A percentile compares a stretch with the other conserved stretches of the same genome.
Conservation (phyloP, 1,284 basidiomycete species). For the Malassezia equina region DNA sequence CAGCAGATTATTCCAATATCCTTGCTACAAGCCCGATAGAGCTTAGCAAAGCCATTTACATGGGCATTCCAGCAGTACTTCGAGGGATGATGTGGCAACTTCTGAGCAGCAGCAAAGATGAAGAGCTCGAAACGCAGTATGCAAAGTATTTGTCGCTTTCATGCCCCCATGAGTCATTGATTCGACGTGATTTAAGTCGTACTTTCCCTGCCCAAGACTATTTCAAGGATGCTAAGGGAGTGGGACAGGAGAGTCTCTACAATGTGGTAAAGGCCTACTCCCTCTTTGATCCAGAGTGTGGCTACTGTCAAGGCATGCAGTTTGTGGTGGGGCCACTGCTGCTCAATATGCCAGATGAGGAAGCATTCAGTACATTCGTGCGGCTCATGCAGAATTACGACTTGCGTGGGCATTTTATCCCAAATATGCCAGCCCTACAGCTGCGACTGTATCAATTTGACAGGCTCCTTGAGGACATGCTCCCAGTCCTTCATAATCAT, state of each 20-base stretch:
- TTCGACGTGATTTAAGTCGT: conserved; percentile 73
- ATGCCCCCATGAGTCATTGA: conserved; percentile 84
- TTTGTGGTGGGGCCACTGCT: conserved; percentile 89
- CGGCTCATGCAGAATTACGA: conserved; percentile 96
- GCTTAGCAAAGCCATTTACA: conserved; percentile 78
- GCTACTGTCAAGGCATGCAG: conserved; percentile 80
- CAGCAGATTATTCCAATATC: conserved; percentile 14
- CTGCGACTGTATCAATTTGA: conserved; percentile 83
- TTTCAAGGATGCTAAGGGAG: conserved; percentile 72
- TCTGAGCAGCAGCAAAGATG: conserved; percentile 80
- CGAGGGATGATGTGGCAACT: conserved; percentile 97
- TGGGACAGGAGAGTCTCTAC: conserved; percentile 90
- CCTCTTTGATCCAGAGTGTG: conserved; percentile 85
- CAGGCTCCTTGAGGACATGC: conserved; percentile 76
- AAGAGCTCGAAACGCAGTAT: conserved; percentile 74
- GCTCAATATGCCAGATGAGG: conserved; percentile 59
- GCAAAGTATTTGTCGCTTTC: conserved; percentile 66
- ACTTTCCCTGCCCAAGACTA: conserved; percentile 97
- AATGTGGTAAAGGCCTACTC: conserved; percentile 97
- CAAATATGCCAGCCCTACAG: conserved; percentile 95
- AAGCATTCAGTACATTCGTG: conserved; percentile 92
- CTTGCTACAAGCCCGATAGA: conserved; percentile 49
- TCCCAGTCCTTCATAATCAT: conserved; percentile 82
- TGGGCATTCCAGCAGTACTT: conserved; percentile 72
- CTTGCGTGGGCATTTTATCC: conserved; percentile 80